Percentiles rank a stretch among this genome's conserved stretches.
These are phyloP conservation scores for Cordyceps javanica DNA, from an alignment of 2,329 filamentous ascomycete species.

Conservation along the genomic window DNA sequence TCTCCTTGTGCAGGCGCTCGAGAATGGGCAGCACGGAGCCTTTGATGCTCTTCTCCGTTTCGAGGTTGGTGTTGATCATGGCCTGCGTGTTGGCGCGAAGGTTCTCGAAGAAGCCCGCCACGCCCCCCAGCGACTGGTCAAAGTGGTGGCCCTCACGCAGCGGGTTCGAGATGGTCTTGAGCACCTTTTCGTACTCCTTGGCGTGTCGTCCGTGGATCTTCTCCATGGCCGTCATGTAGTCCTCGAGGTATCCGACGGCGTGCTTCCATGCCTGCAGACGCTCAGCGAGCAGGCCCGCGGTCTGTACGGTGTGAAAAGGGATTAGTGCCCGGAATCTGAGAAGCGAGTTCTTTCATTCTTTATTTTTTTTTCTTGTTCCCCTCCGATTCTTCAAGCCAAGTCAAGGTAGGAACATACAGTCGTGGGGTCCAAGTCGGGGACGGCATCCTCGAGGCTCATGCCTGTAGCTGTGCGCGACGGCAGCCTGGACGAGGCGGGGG, in stretches of 20 bases:
- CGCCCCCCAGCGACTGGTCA: slow-evolving; percentile 78
- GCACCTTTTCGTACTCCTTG: slow-evolving; percentile 90
- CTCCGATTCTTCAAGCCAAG: not conserved
- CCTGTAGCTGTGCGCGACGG: slow-evolving; percentile 43
- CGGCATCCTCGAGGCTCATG: slow-evolving; percentile 49
- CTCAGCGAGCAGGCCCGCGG: slow-evolving; percentile 75
- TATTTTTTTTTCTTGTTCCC: too few species aligned
- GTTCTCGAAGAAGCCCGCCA: slow-evolving; percentile 90
- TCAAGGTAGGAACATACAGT: slow-evolving; percentile 37
- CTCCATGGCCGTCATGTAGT: slow-evolving; percentile 79
- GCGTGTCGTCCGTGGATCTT: slow-evolving; percentile 78
- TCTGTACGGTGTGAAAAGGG: slow-evolving; percentile 38
- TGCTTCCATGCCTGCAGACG: slow-evolving; percentile 95
- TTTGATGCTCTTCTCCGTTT: slow-evolving; percentile 88
- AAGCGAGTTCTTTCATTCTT: not conserved
- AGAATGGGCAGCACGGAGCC: slow-evolving; percentile 80
- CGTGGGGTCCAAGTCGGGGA: slow-evolving; percentile 52
- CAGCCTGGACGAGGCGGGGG: slow-evolving; percentile 21
- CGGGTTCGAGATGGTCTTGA: slow-evolving; percentile 87
- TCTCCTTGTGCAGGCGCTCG: slow-evolving; percentile 86
- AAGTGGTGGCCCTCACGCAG: slow-evolving; percentile 90
- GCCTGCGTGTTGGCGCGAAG: slow-evolving; percentile 88
- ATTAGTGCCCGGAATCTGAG: too few species aligned
- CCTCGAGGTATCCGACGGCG: slow-evolving; percentile 82
- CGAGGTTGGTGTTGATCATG: slow-evolving; percentile 79